phyloP scores from a whole-genome alignment of 805 yeast species.

The Alloascoidea africana region DNA sequence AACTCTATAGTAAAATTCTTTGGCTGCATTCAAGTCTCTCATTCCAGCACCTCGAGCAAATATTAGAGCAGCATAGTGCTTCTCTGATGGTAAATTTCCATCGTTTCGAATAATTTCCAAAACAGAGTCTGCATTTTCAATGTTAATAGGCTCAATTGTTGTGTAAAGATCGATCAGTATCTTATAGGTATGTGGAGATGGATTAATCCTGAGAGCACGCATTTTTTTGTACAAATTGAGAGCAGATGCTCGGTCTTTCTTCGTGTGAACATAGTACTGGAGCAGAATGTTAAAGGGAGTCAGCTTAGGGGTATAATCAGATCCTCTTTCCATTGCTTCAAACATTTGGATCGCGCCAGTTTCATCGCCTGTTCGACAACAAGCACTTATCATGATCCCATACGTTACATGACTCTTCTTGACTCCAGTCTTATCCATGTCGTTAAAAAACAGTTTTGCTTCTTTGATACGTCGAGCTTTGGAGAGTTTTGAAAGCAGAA shows the following conservation, averaged over 20 bases:
- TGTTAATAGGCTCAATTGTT: constrained; percentile 16
- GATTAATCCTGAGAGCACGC: constrained; percentile 10
- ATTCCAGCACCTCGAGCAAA: constrained; percentile 21
- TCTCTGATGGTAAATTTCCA: constrained; percentile 14
- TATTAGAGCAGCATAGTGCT: constrained; percentile 22
- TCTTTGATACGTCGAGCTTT: constrained; percentile 20
- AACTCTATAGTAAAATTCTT: constrained; percentile 17
- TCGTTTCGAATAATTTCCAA: constrained; percentile 16
- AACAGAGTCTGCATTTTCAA: constrained; percentile 20
- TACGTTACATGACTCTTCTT: constrained; percentile 17
- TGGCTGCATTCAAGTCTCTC: constrained; percentile 18
- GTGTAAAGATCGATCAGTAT: constrained; percentile 21
- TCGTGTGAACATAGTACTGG: constrained; percentile 19
- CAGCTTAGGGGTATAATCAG: constrained; percentile 15
- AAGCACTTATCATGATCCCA: constrained; percentile 22
- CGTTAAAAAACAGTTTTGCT: constrained; percentile 15
- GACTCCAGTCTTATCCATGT: constrained; percentile 15
- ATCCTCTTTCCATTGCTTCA: constrained; percentile 18
- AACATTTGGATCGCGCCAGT: constrained; percentile 16
- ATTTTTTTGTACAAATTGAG: constrained; percentile 16
- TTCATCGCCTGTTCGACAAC: constrained; percentile 20
- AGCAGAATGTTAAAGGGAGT: constrained; percentile 24
- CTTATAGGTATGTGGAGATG: constrained; percentile 23
- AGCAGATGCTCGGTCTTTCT: constrained; percentile 17
- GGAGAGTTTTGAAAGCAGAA: constrained; percentile 18